Percentiles rank a stretch among this genome's conserved stretches.
Evolutionary conservation across 1,139 yeast species (phyloP).

Genomic region (Blastobotrys raffinosifermentans): DNA sequence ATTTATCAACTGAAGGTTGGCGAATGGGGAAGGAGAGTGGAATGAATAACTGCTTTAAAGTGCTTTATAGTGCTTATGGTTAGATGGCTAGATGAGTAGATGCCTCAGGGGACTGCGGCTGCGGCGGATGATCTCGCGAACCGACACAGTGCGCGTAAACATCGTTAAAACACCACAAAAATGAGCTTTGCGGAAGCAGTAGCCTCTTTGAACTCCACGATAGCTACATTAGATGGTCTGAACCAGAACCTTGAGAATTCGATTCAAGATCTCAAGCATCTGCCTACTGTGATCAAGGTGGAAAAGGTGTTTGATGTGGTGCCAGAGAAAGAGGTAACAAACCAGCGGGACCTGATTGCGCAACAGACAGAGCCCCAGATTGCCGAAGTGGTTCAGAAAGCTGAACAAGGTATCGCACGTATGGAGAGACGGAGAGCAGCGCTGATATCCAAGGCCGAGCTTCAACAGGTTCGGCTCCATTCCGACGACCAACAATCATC

Average conservation of each 20-base stretch:
- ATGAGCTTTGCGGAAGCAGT: background rate
- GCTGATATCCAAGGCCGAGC: conserved; percentile 23
- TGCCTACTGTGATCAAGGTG: conserved; percentile 21
- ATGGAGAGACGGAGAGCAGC: conserved; percentile 23
- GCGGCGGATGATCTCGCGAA: background rate
- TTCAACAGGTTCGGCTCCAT: conserved; percentile 24
- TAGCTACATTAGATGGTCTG: conserved; percentile 11
- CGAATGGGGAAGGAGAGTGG: too few relatives aligned
- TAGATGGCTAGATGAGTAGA: conserved; percentile 1
- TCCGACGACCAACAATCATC: conserved; percentile 21
- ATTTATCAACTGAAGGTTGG: too few relatives aligned
- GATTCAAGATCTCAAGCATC: conserved; percentile 22
- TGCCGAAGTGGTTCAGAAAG: conserved; percentile 18
- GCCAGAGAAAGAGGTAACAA: conserved; percentile 24
- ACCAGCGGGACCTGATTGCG: conserved; percentile 24
- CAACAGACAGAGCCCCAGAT: conserved; percentile 28
- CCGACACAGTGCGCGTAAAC: background rate
- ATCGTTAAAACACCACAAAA: conserved; percentile 1
- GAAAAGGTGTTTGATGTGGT: conserved; percentile 29
- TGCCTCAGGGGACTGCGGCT: background rate
- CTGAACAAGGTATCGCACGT: conserved; percentile 24
- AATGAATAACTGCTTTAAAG: too few relatives aligned
- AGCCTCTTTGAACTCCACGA: conserved; percentile 2
- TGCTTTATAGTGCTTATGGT: too few relatives aligned
- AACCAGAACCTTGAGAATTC: conserved; percentile 18